Base-by-base conservation (phyloP, 306 rosid species). In the Glycine tomentella region DNA sequence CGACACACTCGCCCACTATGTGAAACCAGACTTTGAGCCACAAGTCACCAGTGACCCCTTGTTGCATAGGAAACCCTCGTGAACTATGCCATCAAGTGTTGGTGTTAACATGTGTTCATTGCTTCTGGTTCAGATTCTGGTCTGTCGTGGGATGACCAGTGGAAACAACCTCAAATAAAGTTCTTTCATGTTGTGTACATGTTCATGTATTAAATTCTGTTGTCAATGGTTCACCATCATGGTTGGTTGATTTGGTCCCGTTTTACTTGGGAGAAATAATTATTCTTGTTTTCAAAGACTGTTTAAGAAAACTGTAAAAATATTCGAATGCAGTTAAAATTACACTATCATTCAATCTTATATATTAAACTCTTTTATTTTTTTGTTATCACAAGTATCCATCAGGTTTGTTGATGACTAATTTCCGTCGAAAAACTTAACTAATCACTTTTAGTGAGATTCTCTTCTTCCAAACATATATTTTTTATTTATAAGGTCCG, bases 11-110 rank as follows among this genome's bases (percentile, higher is more conserved):
- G 86, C 90, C 20, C 59, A 4, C 49, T 95, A 91, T 81, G 55
- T 89, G 77, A 93, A 87, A 71, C 92, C 91, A 12, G 98, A 93
- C 46, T 95, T 91, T 78, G 90, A 89, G 85, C 99, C 94, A 44
- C 98, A 95, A 78, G 85, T 95, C 76, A 86, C 93, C 72, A 79
- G 86, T 52, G 99, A 93, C 69, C 96, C 99, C 15, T 89, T 82
- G 59, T 84, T 93, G 67, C 87, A 86, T 59, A 91, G 31, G 31
- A 25, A 84, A 76, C 82, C 90, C 46, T 71, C 52, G 40, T 84
- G 59, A 62, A 55, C 46, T 58, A 5, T 58, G 62, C 36, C 8
- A 34, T 8, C 63, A 53, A 50, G 31, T 25, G 31, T 25, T 25
- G 1, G 31, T 70, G 82, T 78, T 38, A 10, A 74, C 46, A 52